phyloP scores from a whole-genome alignment of 345 rosid species.

The Psidium guajava region DNA sequence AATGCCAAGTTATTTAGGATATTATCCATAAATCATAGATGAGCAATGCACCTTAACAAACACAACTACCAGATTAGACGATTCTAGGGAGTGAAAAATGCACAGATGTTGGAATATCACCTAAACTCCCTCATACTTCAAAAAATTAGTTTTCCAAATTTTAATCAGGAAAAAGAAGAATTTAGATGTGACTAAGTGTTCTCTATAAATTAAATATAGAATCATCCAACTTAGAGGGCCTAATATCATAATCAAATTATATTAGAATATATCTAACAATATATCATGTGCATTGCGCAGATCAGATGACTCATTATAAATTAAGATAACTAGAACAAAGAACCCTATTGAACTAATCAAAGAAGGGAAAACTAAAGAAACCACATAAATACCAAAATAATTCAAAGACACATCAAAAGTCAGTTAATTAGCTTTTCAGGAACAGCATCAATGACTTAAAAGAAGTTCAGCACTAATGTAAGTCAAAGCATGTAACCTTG shows the following conservation, averaged over 20 bases:
- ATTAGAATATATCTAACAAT: background rate
- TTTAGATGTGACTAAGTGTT: background rate
- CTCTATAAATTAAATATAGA: background rate
- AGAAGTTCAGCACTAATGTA: background rate
- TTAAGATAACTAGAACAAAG: background rate
- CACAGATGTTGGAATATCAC: background rate
- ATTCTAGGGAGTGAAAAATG: background rate
- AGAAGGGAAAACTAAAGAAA: background rate
- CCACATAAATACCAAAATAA: background rate
- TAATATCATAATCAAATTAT: background rate
- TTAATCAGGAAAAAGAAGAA: background rate
- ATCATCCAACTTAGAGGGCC: background rate
- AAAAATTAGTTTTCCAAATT: background rate
- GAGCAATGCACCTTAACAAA: background rate
- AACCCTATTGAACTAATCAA: background rate
- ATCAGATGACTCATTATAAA: background rate
- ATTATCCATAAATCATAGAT: background rate
- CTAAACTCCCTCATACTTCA: background rate
- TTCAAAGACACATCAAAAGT: background rate
- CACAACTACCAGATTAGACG: background rate
- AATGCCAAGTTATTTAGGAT: background rate
- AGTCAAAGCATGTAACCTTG: conserved; percentile 39
- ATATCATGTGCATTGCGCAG: background rate
- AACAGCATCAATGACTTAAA: background rate
- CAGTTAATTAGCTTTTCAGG: background rate